Base-by-base conservation (phyloP, 805 yeast species). In the Nakazawaea pomicola region DNA sequence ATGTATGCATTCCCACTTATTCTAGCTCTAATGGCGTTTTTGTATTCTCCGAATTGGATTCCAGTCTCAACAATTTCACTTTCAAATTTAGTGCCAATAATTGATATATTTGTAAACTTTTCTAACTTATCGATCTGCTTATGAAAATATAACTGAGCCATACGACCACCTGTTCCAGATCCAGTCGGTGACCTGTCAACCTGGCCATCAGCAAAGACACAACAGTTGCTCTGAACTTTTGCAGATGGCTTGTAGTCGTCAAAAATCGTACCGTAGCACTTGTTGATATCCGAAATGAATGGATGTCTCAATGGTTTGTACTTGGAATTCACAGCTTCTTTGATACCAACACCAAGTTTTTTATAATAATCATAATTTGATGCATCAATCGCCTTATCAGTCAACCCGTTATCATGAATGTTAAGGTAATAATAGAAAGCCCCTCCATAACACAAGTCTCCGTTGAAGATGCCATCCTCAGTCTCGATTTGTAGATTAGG, bases 101-200 rank as follows among this genome's bases (percentile, higher is more conserved):
- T 24, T 11, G 28, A 24, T 24, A 11, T 5, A 24, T 24, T 24
- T 11, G n/a, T 24, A n/a, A 24, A 24, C n/a, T 24, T n/a, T n/a
- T 24, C 28, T 4, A 11, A 11, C 2, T 20, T 21, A 1, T 36
- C 14, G 4, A 52, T 21, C 18, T 33, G 20, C 2, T 48, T 48
- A 16, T 49, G 46, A 23, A 54, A 38, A 25, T 40, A 53, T 4
- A 53, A 44, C 24, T 46, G 48, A 0, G 56, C 56, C 2, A 49
- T 44, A 27, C 57, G 43, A 2, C 58, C 60, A 5, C 58, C 56
- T 2, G 60, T 54, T 10, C 57, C 55, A 2, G 58, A 54, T 11
- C 60, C 60, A 44, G 56, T 52, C 1, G 60, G 56, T 2, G 60
- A 56, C 15, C 60, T 33, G 38, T 56, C 60, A 10, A 56, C 41